Evolutionary conservation across 2,329 filamentous ascomycete species (phyloP), one percentile per base, ranked within the genome.

Genomic region (Clonostachys solani): DNA sequence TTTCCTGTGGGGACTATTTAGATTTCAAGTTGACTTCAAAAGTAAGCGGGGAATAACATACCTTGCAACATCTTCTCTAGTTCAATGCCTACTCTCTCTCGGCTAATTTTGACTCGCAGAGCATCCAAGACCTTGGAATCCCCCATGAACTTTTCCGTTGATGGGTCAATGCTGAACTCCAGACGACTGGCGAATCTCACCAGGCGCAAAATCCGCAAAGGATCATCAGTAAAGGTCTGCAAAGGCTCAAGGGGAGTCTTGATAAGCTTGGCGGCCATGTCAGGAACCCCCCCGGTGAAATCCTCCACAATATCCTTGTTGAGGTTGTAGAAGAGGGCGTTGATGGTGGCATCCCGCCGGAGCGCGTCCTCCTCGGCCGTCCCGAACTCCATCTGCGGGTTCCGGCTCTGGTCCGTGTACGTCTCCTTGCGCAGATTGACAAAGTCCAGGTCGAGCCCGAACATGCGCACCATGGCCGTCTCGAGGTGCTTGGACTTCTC

Each of bases 401-500:
- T 96, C 35, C 94, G 83, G 60, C 89, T 95, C 50, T 94, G 83
- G n/a, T 89, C 85, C 1, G 84, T 80, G 57, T 97, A 97, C 1
- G 86, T 92, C 69, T 97, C 94, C 61, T 91, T 95, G 42, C 92
- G 81, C 42, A 97, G 73, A 62, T 97, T 99, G 56, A 99, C 94
- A 60, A 99, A 84, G 62, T 99, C 92, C 43, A 96, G 80, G 60
- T 97, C 92, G 43, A 95, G 77, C 1, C 87, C 90, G 59, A 96
- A 84, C 49, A 97, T 83, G 54, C 78, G 87, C 19, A 88, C 90
- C 10, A 90, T 95, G 43, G 90, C 88, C 0, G 92, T 97, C 67
- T 95, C 92, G 13, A 97, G 79, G 62, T 97, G 89, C 69, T 97
- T 97, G 17, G 91, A 96, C 69, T 96, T 96, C 59, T 96, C 91